A percentile compares a stretch with the other conserved stretches of the same genome.
phyloP scores from a whole-genome alignment of 2,329 filamentous ascomycete species.

The Myrmaecium sp. region DNA sequence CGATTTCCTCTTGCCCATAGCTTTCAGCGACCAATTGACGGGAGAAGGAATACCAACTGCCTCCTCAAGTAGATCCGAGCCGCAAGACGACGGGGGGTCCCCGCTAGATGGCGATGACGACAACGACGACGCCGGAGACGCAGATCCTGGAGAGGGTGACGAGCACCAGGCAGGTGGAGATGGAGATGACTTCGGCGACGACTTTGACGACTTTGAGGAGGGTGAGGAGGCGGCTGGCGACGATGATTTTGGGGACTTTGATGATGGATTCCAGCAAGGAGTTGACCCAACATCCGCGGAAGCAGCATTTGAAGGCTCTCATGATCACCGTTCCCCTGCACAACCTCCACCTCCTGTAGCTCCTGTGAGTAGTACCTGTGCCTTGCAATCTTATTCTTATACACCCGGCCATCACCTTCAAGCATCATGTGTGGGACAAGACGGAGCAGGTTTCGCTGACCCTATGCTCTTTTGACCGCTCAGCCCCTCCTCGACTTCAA shows the following conservation, averaged over 20 bases:
- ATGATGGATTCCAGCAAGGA: slow-evolving; percentile 27
- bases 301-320: slow-evolving; percentile 5
- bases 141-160: slow-evolving; percentile 32
- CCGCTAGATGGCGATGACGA: slow-evolving; percentile 4
- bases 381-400: too few species aligned
- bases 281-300: too few species aligned
- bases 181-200: slow-evolving; percentile 55
- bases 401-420: too few species aligned
- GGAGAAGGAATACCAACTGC: slow-evolving; percentile 40
- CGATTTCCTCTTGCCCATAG: slow-evolving; percentile 16
- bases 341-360: slow-evolving; percentile 21
- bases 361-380: slow-evolving; percentile 38
- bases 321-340: slow-evolving; percentile 20
- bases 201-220: slow-evolving; percentile 49
- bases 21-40: slow-evolving; percentile 41
- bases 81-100: slow-evolving; percentile 21
- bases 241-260: slow-evolving; percentile 38
- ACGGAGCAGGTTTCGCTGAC: too few species aligned
- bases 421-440: too few species aligned
- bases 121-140: slow-evolving; percentile 6
- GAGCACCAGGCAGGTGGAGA: slow-evolving; percentile 35
- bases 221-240: slow-evolving; percentile 30
- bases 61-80: slow-evolving; percentile 33
- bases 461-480: too few species aligned
- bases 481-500: slow-evolving; percentile 54